These are phyloP conservation scores for Artomyces pyxidatus DNA, from an alignment of 768 basidiomycete genomes.

Conservation along the genomic window DNA sequence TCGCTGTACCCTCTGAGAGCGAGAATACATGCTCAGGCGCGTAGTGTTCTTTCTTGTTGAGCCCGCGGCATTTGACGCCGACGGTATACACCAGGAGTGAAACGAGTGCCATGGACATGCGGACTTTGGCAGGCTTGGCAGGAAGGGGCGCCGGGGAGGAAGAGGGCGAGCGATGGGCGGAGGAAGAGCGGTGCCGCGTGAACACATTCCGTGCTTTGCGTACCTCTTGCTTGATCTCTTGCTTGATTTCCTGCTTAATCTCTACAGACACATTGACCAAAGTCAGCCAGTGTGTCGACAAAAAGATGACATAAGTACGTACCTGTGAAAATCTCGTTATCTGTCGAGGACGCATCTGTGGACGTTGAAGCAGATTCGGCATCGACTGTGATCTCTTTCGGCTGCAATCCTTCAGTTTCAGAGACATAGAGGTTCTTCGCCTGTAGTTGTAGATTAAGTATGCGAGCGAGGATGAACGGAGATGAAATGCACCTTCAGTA, in stretches of 20 bases:
- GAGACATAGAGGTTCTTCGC: slow-evolving; percentile 70
- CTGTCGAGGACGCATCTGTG: slow-evolving; percentile 26
- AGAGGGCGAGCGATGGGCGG: slow-evolving; percentile 8
- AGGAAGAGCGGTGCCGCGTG: slow-evolving; percentile 11
- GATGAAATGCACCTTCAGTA: slow-evolving; percentile 60
- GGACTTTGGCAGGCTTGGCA: slow-evolving; percentile 33
- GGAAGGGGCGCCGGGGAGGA: background rate
- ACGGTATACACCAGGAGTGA: slow-evolving; percentile 87
- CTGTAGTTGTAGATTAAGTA: slow-evolving; percentile 25
- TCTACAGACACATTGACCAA: slow-evolving; percentile 16
- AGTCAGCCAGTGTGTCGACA: no score
- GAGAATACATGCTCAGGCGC: slow-evolving; percentile 88
- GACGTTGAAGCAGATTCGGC: slow-evolving; percentile 37
- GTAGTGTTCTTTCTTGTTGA: slow-evolving; percentile 82
- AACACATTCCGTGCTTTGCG: slow-evolving; percentile 34
- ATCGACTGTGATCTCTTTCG: slow-evolving; percentile 28
- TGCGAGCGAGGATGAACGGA: background rate
- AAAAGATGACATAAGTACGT: background rate
- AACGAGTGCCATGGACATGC: slow-evolving; percentile 70
- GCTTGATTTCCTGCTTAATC: slow-evolving; percentile 17
- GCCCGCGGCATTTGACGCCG: slow-evolving; percentile 88
- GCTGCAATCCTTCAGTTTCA: slow-evolving; percentile 26
- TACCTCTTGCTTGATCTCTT: slow-evolving; percentile 33
- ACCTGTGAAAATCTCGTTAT: slow-evolving; percentile 18
- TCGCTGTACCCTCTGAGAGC: slow-evolving; percentile 76